A percentile compares a stretch with the other conserved stretches of the same genome.
Conservation (phyloP, 352 stramenopile species). For the Peronospora farinosa region DNA sequence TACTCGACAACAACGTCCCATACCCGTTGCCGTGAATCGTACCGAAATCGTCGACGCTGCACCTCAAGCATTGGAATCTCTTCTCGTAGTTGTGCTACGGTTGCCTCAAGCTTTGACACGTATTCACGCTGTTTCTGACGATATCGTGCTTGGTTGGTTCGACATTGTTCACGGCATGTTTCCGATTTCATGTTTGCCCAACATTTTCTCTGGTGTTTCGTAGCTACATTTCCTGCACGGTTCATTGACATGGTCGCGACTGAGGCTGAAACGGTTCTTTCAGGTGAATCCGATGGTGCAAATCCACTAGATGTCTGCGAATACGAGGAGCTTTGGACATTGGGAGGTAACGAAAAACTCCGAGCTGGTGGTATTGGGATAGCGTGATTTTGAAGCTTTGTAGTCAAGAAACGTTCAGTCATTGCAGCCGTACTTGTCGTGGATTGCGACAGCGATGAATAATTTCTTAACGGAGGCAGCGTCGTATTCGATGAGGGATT, state of each 20-base stretch:
- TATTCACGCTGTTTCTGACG: conserved; percentile 43
- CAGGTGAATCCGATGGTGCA: conserved; percentile 10
- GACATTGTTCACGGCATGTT: conserved; percentile 47
- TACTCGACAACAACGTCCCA: conserved; percentile 34
- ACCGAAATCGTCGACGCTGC: conserved; percentile 22
- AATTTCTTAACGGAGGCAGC: conserved; percentile 16
- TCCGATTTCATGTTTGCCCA: conserved; percentile 34
- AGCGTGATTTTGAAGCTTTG: conserved; percentile 9
- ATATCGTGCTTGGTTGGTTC: conserved; percentile 52
- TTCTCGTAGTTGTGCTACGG: conserved; percentile 27
- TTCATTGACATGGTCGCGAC: conserved; percentile 19
- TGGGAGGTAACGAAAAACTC: conserved; percentile 2
- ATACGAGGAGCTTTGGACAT: neutral
- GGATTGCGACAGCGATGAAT: conserved; percentile 13
- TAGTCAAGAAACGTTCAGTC: conserved; percentile 6
- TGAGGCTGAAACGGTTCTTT: conserved; percentile 10
- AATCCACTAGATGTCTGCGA: neutral
- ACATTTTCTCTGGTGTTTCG: conserved; percentile 28
- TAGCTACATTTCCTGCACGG: neutral
- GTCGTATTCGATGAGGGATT: neutral
- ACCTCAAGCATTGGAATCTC: conserved; percentile 35
- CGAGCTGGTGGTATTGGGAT: neutral
- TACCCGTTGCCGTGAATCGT: conserved; percentile 22
- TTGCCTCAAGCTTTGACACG: conserved; percentile 26
- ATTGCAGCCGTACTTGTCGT: conserved; percentile 9